phyloP scores from a whole-genome alignment of 78 protist genomes.

The Monosiga brevicollis region DNA sequence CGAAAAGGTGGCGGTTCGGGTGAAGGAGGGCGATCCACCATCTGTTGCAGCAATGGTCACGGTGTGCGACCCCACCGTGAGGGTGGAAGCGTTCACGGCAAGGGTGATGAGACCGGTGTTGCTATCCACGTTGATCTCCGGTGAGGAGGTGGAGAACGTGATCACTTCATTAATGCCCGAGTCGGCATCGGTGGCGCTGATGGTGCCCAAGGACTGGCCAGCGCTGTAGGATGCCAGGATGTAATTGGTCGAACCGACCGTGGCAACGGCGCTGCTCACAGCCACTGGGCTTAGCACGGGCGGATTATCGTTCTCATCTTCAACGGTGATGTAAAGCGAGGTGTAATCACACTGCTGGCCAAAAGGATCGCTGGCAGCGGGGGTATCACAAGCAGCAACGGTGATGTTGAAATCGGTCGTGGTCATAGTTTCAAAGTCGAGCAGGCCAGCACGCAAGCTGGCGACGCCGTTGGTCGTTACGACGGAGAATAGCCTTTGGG shows the following conservation, averaged over 20 bases:
- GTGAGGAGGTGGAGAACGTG: no score
- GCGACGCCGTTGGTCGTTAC: neutral
- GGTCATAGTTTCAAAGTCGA: neutral
- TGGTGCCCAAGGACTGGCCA: no score
- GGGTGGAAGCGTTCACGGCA: no score
- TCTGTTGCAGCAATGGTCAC: neutral
- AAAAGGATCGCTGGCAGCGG: no score
- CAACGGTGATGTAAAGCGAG: no score
- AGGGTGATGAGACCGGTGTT: no score
- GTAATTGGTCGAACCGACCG: neutral
- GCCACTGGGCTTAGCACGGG: neutral
- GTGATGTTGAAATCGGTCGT: neutral
- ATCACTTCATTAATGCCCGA: neutral
- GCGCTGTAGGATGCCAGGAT: no score
- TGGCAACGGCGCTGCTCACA: neutral
- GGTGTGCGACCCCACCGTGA: neutral
- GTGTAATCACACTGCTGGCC: no score
- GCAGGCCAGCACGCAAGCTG: neutral
- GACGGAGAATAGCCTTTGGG: neutral
- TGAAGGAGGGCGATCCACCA: neutral
- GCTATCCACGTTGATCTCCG: neutral
- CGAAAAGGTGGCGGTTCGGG: neutral
- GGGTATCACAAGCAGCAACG: neutral
- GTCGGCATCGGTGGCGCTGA: no score
- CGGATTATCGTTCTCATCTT: neutral